A percentile compares a stretch with the other conserved stretches of the same genome.
phyloP scores from a whole-genome alignment of 2,329 filamentous ascomycete species.

The Botrytis tulipae region DNA sequence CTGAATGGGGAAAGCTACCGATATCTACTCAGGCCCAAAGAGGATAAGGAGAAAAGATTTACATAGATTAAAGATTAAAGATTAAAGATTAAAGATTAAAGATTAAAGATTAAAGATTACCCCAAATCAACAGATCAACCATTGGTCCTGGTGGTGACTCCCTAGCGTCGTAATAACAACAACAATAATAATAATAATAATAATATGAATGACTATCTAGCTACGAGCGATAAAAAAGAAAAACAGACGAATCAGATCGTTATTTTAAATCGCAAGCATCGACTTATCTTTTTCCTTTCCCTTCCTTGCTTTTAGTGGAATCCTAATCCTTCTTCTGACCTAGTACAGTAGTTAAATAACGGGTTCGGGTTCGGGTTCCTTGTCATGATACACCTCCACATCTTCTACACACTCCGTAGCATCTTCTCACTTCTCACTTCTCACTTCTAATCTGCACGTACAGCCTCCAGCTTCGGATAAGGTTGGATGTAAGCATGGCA shows the following conservation, averaged over 20 bases:
- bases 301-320: not conserved
- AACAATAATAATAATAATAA: not conserved
- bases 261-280: not conserved
- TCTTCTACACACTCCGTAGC: not conserved
- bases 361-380: not conserved
- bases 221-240: not conserved
- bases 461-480: not conserved
- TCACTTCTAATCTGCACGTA: not conserved
- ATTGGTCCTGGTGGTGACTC: not conserved
- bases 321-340: not conserved
- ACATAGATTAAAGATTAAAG: not conserved
- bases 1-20: not conserved
- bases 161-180: too few species aligned
- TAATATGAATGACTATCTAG: not conserved
- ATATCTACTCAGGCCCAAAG: not conserved
- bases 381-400: slow-evolving; percentile 1
- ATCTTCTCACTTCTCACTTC: too few species aligned
- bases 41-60: not conserved
- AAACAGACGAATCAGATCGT: not conserved
- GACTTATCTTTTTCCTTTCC: not conserved
- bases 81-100: not conserved
- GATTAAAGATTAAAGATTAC: too few species aligned
- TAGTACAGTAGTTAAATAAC: not conserved
- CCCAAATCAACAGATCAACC: not conserved
- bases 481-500: slow-evolving; percentile 11